Evolutionary conservation across 73 alveolate species (phyloP).

Genomic region (Tetrahymena malaccensis): DNA sequence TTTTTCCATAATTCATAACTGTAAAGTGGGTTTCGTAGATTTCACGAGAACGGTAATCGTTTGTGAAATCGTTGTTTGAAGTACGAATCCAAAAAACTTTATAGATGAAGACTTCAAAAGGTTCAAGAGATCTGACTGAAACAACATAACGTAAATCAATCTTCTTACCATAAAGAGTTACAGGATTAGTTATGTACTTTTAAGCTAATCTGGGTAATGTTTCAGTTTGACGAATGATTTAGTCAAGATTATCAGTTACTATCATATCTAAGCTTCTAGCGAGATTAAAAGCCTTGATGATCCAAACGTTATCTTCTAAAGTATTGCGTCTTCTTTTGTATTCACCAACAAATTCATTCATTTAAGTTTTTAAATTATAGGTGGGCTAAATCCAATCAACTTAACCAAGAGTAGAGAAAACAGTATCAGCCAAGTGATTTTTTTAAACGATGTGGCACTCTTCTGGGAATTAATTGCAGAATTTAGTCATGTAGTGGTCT

Average conservation of each 20-base stretch:
- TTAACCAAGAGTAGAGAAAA: conserved; percentile 55
- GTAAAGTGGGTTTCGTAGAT: conserved; percentile 93
- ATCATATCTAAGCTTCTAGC: conserved; percentile 88
- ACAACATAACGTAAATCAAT: conserved; percentile 89
- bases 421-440: conserved; percentile 67
- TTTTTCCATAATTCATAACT: conserved; percentile 83
- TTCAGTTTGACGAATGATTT: conserved; percentile 72
- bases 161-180: conserved; percentile 57
- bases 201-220: conserved; percentile 95
- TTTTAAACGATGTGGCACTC: conserved; percentile 82
- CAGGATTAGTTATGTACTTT: conserved; percentile 77
- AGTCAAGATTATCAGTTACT: conserved; percentile 79
- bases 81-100: conserved; percentile 86
- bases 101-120: conserved; percentile 78
- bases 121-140: conserved; percentile 70
- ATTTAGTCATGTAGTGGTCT: conserved; percentile 47
- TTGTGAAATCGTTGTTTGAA: conserved; percentile 68
- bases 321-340: conserved; percentile 58
- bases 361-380: conserved; percentile 61
- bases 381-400: conserved; percentile 70
- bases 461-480: conserved; percentile 77
- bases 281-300: conserved; percentile 84
- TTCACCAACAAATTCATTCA: conserved; percentile 91
- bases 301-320: conserved; percentile 85
- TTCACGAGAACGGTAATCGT: conserved; percentile 48